phyloP scores from a whole-genome alignment of 2,329 filamentous ascomycete genomes.

The Clonostachys byssicola region DNA sequence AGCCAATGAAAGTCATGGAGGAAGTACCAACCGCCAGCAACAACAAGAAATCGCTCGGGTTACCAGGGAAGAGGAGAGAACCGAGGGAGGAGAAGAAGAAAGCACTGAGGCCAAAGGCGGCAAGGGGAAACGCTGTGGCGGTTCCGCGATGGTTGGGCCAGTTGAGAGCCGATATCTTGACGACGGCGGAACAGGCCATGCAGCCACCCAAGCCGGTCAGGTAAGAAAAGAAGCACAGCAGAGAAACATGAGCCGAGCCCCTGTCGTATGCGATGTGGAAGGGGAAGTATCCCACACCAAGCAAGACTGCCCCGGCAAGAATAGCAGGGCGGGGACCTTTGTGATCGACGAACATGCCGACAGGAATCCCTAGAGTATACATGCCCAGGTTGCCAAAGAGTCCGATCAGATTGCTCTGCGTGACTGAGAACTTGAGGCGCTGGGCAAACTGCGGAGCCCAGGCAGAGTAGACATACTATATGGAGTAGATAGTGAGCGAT shows the following conservation, averaged over 20 bases:
- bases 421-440: conserved; percentile 81
- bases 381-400: conserved; percentile 86
- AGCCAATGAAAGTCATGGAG: conserved; percentile 67
- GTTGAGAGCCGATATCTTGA: conserved; percentile 86
- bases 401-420: conserved; percentile 86
- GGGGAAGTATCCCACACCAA: conserved; percentile 81
- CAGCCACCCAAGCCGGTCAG: conserved; percentile 86
- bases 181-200: conserved; percentile 80
- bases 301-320: conserved; percentile 65
- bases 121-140: conserved; percentile 88
- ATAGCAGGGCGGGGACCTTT: conserved; percentile 78
- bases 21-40: conserved; percentile 79
- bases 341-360: conserved; percentile 82
- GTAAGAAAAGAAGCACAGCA: conserved; percentile 79
- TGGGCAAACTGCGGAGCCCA: conserved; percentile 96
- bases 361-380: conserved; percentile 86
- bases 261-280: conserved; percentile 74
- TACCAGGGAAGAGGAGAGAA: conserved; percentile 72
- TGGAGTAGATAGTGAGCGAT: background rate
- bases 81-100: conserved; percentile 91
- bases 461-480: conserved; percentile 93
- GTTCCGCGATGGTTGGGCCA: conserved; percentile 90
- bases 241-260: conserved; percentile 53
- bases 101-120: conserved; percentile 90
- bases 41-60: conserved; percentile 77